Percentiles rank a stretch among this genome's conserved stretches.
Evolutionary conservation across 116 monocot species (phyloP).

Genomic region (Posidonia oceanica): DNA sequence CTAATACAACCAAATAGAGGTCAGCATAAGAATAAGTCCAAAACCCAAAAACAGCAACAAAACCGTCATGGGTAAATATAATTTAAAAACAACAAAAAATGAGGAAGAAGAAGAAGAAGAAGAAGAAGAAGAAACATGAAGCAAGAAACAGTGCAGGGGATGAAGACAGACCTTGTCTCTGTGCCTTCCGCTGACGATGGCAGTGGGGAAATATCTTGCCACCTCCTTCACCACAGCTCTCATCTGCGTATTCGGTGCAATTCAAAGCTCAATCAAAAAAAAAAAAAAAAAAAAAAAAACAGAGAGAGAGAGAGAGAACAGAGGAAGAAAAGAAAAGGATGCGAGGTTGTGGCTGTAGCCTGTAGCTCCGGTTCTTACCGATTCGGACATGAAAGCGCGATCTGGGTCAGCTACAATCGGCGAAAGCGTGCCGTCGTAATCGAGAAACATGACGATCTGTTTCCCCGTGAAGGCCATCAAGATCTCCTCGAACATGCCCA

Average conservation of each 20-base stretch:
- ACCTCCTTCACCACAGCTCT: conserved; percentile 62
- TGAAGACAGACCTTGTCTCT: conserved; percentile 37
- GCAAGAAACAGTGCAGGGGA: too few species aligned
- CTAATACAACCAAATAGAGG: conserved; percentile 10
- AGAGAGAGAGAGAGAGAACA: not conserved
- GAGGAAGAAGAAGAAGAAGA: not conserved
- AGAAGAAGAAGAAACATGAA: not conserved
- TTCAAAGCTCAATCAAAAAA: too few species aligned
- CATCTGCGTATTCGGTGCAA: conserved; percentile 40
- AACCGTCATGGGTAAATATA: not conserved
- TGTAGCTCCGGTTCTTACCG: conserved; percentile 33
- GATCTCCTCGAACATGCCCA: conserved; percentile 66
- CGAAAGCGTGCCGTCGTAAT: conserved; percentile 90
- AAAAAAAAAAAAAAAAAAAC: not conserved
- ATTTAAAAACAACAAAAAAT: too few species aligned
- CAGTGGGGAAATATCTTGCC: conserved; percentile 67
- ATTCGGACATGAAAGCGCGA: conserved; percentile 64
- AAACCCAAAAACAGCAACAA: not conserved
- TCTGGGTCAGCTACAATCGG: conserved; percentile 95
- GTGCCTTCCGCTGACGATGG: conserved; percentile 84
- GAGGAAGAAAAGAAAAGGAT: not conserved
- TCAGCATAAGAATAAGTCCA: not conserved
- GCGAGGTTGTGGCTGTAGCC: too few species aligned
- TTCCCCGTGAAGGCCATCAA: conserved; percentile 42
- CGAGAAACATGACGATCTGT: conserved; percentile 83